Conservation (phyloP, 2,329 filamentous ascomycete genomes). For the Trichoderma lentiforme region DNA sequence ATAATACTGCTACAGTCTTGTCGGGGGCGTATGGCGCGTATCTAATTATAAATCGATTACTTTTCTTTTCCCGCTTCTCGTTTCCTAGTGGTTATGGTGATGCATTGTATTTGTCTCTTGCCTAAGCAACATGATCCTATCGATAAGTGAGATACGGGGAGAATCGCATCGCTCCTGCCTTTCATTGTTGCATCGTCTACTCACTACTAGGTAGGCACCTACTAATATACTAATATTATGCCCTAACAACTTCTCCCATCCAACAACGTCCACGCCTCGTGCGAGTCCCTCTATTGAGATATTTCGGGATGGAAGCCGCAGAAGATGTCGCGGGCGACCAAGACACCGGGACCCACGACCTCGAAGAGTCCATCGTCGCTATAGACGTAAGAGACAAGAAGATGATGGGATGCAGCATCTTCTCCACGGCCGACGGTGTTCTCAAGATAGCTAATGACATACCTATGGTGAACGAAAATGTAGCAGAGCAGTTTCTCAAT, state of each 20-base stretch:
- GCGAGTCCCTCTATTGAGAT: background rate
- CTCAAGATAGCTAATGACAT: conserved; percentile 77
- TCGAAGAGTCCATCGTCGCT: conserved; percentile 59
- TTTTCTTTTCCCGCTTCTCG: background rate
- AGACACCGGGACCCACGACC: background rate
- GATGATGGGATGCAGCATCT: conserved; percentile 81
- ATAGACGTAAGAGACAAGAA: conserved; percentile 69
- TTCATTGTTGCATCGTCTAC: background rate
- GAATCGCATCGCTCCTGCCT: background rate
- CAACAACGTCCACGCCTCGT: background rate
- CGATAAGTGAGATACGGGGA: background rate
- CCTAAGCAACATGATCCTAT: background rate
- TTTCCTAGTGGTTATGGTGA: background rate
- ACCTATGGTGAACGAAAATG: conserved; percentile 62
- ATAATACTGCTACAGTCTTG: background rate
- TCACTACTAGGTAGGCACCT: background rate
- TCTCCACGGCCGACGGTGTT: conserved; percentile 64
- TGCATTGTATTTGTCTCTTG: background rate
- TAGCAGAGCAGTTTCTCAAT: conserved; percentile 59
- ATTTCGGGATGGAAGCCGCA: background rate
- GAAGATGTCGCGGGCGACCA: background rate
- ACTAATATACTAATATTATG: background rate
- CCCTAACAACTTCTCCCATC: background rate
- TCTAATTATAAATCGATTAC: background rate
- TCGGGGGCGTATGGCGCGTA: background rate